Conservation (phyloP, 495 filamentous ascomycete genomes). For the Schizothecium vesticola region DNA sequence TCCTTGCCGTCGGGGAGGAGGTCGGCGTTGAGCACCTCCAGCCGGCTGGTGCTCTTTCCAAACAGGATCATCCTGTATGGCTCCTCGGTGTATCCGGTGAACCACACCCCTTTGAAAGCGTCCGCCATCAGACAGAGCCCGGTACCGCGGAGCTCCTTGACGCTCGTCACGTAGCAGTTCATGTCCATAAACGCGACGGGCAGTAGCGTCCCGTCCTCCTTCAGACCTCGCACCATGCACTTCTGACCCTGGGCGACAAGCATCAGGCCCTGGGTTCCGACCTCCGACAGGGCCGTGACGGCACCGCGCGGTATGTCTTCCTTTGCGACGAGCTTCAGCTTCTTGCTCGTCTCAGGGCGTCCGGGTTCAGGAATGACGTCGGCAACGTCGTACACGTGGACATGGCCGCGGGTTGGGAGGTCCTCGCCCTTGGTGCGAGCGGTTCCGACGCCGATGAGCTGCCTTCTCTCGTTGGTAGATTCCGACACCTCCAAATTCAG, state of each 20-base stretch:
- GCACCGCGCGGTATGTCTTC: conserved; percentile 86
- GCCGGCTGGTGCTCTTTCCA: conserved; percentile 67
- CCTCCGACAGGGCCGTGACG: conserved; percentile 79
- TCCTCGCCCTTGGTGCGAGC: conserved; percentile 82
- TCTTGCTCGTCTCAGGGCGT: conserved; percentile 74
- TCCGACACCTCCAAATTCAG: conserved; percentile 87
- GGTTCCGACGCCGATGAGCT: conserved; percentile 79
- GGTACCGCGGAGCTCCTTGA: conserved; percentile 74
- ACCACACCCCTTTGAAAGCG: conserved; percentile 89
- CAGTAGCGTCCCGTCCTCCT: conserved; percentile 85
- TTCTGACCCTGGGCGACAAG: conserved; percentile 94
- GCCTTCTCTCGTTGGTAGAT: conserved; percentile 74
- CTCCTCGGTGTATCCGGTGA: conserved; percentile 89
- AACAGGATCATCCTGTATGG: conserved; percentile 95
- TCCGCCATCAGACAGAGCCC: conserved; percentile 82
- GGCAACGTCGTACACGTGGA: conserved; percentile 91
- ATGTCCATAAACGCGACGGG: conserved; percentile 98
- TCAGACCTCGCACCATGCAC: conserved; percentile 90
- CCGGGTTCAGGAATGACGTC: conserved; percentile 85
- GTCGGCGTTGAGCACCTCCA: conserved; percentile 78
- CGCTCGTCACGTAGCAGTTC: conserved; percentile 80
- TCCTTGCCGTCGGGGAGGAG: conserved; percentile 83
- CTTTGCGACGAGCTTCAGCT: conserved; percentile 76
- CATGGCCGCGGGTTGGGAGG: conserved; percentile 70
- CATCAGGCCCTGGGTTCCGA: conserved; percentile 90